Conservation (phyloP, 768 basidiomycete species). For the Gloeopeniophorella convolvens region DNA sequence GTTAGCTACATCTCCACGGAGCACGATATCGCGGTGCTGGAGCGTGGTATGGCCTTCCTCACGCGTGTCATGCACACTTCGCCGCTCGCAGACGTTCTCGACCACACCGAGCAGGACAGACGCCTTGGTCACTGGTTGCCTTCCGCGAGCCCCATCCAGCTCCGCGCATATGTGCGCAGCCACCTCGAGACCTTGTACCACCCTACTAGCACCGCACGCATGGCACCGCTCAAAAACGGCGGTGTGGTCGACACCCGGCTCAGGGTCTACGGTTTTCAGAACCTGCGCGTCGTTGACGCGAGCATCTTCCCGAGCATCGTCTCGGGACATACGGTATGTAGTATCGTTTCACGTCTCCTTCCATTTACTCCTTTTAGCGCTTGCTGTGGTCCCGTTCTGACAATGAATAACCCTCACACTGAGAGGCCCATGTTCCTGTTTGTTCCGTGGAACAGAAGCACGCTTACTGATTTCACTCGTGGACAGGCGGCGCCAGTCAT, state of each 20-base stretch:
- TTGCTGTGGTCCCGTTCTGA: background rate
- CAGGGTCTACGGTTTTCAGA: constrained; percentile 36
- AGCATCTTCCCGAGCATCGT: constrained; percentile 38
- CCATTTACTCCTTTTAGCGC: background rate
- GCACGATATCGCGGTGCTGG: constrained; percentile 35
- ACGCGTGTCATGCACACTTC: constrained; percentile 33
- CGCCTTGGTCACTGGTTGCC: constrained; percentile 35
- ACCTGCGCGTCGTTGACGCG: constrained; percentile 42
- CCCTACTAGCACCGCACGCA: constrained; percentile 37
- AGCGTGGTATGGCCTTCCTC: constrained; percentile 37
- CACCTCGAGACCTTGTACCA: constrained; percentile 39
- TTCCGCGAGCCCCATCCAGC: constrained; percentile 28
- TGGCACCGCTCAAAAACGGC: constrained; percentile 31
- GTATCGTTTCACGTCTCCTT: too few species aligned
- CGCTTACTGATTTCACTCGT: background rate
- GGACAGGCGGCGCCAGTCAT: constrained; percentile 24
- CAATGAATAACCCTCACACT: background rate
- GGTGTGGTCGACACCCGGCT: constrained; percentile 41
- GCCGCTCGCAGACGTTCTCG: constrained; percentile 34
- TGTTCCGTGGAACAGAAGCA: background rate
- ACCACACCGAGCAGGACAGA: constrained; percentile 26
- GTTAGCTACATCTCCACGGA: constrained; percentile 37
- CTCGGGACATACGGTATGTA: constrained; percentile 41
- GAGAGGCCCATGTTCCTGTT: background rate
- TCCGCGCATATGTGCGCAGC: constrained; percentile 30